A percentile compares a stretch with the other conserved stretches of the same genome.
phyloP scores from a whole-genome alignment of 2,329 filamentous ascomycete species.

The Zelopaecilomyces penicillatus region DNA sequence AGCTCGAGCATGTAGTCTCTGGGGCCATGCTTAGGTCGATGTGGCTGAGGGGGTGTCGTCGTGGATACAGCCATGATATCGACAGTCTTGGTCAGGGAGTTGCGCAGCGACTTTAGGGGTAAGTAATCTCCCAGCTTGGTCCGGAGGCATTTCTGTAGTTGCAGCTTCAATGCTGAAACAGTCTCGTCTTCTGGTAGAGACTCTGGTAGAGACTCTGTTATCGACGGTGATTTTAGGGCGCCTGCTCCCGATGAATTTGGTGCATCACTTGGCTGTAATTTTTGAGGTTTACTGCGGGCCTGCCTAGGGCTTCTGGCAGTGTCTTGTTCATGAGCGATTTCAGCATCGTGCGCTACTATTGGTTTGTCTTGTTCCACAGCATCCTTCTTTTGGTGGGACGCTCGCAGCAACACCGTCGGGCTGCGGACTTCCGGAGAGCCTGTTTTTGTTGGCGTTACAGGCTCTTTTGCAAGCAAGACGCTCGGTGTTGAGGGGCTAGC shows the following conservation, averaged over 20 bases:
- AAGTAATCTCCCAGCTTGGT: slow-evolving; percentile 45
- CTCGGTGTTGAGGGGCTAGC: neutral
- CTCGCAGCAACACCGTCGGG: slow-evolving; percentile 2
- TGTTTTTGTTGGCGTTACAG: slow-evolving; percentile 1
- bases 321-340: too few species aligned
- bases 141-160: slow-evolving; percentile 38
- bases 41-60: slow-evolving; percentile 39
- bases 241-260: slow-evolving; percentile 3
- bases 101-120: slow-evolving; percentile 43
- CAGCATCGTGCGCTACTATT: neutral
- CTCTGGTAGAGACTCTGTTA: slow-evolving; percentile 15
- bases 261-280: too few species aligned
- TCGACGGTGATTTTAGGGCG: slow-evolving; percentile 20
- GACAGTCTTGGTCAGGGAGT: slow-evolving; percentile 37
- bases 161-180: slow-evolving; percentile 32
- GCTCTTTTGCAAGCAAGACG: slow-evolving; percentile 5
- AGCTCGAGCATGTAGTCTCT: slow-evolving; percentile 53
- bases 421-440: slow-evolving; percentile 2
- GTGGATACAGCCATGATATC: slow-evolving; percentile 50
- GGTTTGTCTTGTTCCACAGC: neutral
- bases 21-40: slow-evolving; percentile 48
- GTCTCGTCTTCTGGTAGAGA: slow-evolving; percentile 17
- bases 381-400: slow-evolving; percentile 2
- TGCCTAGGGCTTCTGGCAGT: too few species aligned
- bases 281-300: too few species aligned